phyloP scores from a whole-genome alignment of 2,329 filamentous ascomycete genomes.

The Pseudopyrenochaeta lycopersici region DNA sequence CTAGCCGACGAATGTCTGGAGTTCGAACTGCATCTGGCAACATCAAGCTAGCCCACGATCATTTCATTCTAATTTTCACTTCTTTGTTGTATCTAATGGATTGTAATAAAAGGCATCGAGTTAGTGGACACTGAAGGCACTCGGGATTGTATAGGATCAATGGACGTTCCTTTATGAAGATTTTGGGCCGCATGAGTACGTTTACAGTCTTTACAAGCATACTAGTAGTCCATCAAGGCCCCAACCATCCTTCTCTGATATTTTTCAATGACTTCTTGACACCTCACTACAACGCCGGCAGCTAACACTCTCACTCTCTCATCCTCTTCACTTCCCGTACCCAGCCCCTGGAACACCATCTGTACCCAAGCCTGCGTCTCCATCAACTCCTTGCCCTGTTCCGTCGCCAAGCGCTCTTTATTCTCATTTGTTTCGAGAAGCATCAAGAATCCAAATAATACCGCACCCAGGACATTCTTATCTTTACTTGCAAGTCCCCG shows the following conservation, averaged over 20 bases:
- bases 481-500: slow-evolving; percentile 64
- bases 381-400: slow-evolving; percentile 78
- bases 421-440: slow-evolving; percentile 84
- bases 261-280: slow-evolving; percentile 82
- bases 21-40: too few relatives aligned
- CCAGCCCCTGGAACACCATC: slow-evolving; percentile 70
- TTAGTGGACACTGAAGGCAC: background rate
- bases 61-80: too few relatives aligned
- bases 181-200: background rate
- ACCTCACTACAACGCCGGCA: slow-evolving; percentile 78
- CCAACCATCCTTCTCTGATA: slow-evolving; percentile 82
- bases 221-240: slow-evolving; percentile 60
- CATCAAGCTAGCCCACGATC: too few relatives aligned
- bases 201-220: background rate
- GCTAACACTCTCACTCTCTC: slow-evolving; percentile 81
- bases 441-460: slow-evolving; percentile 81
- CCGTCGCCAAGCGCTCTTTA: slow-evolving; percentile 74
- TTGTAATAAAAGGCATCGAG: too few relatives aligned
- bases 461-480: slow-evolving; percentile 72
- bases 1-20: too few relatives aligned
- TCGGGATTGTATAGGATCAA: background rate
- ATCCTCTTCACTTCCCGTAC: slow-evolving; percentile 68
- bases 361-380: slow-evolving; percentile 90
- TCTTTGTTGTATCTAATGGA: too few relatives aligned
- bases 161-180: background rate